These are phyloP conservation scores for Dactylonectria macrodidyma DNA, from an alignment of 2,329 filamentous ascomycete species.

Conservation along the genomic window DNA sequence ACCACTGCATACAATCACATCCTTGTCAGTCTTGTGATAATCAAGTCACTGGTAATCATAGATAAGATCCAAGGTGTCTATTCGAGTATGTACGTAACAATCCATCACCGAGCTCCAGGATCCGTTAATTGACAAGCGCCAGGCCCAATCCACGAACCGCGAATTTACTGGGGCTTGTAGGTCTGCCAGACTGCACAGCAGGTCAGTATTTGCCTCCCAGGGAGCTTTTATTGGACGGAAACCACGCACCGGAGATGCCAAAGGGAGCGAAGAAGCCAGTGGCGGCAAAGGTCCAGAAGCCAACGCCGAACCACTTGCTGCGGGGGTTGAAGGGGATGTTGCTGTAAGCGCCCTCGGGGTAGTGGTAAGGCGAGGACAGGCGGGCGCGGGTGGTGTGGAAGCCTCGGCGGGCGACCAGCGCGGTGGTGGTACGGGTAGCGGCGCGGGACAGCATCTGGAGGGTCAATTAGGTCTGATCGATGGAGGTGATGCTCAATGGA, in stretches of 20 bases:
- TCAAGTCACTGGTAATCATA: not conserved
- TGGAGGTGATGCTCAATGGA: constrained; percentile 23
- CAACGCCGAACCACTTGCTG: constrained; percentile 85
- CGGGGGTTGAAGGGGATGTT: constrained; percentile 98
- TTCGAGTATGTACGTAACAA: constrained; percentile 52
- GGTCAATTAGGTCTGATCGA: constrained; percentile 58
- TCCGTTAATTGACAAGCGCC: constrained; percentile 35
- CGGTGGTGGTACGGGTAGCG: constrained; percentile 75
- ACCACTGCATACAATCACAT: not conserved
- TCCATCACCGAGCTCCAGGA: constrained; percentile 43
- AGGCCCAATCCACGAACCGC: constrained; percentile 29
- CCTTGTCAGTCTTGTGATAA: not conserved
- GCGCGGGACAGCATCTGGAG: constrained; percentile 88
- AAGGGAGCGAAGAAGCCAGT: constrained; percentile 74
- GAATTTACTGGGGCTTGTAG: constrained; percentile 57
- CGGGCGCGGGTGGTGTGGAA: constrained; percentile 93
- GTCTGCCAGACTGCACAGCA: constrained; percentile 62
- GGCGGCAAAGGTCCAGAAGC: constrained; percentile 83
- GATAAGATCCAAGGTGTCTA: constrained; percentile 51
- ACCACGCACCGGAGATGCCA: constrained; percentile 72
- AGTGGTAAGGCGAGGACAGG: constrained; percentile 94
- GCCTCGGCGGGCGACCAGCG: constrained; percentile 86
- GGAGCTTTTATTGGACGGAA: constrained; percentile 31
- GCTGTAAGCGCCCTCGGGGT: constrained; percentile 93
- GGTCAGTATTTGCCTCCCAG: constrained; percentile 40